Base-by-base conservation (phyloP, 202 grass and related monocot genomes). In the Cymbopogon flexuosus region DNA sequence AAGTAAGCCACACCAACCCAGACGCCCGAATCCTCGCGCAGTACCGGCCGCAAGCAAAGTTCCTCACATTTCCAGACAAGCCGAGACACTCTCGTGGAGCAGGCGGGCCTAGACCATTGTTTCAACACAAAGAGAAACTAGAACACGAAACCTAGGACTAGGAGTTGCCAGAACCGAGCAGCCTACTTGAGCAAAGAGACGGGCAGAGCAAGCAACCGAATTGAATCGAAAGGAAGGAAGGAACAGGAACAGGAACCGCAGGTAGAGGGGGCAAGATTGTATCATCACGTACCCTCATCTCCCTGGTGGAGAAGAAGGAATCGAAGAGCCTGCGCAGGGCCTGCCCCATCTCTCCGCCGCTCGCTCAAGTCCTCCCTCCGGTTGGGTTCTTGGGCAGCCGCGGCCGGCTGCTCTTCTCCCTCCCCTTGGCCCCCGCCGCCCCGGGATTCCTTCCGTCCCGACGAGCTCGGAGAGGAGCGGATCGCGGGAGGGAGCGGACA, bases 271-370 rank as follows among this genome's bases (percentile, higher is more conserved):
- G 19, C 14, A 4, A 56, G 51, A 56, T 22, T 2, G 62, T 46
- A 47, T 18, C 18, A 22, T 54, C 27, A 27, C 27, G 27, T 81
- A 94, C 91, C 89, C 91, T 75, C 91, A 94, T 94, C 81, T 94
- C 91, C 79, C 84, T 94, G 78, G 87, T 88, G 70, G 88, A 89
- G 87, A 93, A 93, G 83, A 93, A 91, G 51, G 79, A 39, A 70
- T 93, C 91, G 88, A 93, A 93, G 79, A 93, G 88, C 83, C 66
- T 88, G 51, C 91, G 91, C 42, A 93, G 86, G 67, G 91, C 82
- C 73, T 93, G 91, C 79, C 91, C 91, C 91, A 93, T 93, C 73
- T 51, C 70, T 56, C 62, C 65, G 41, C 77, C 61, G 41, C 60
- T 65, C 7, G 27, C 45, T 37, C 5, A 27, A 27, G 27, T 27